Evolutionary conservation across 768 basidiomycete species (phyloP).

Genomic region (Trametes villosa): DNA sequence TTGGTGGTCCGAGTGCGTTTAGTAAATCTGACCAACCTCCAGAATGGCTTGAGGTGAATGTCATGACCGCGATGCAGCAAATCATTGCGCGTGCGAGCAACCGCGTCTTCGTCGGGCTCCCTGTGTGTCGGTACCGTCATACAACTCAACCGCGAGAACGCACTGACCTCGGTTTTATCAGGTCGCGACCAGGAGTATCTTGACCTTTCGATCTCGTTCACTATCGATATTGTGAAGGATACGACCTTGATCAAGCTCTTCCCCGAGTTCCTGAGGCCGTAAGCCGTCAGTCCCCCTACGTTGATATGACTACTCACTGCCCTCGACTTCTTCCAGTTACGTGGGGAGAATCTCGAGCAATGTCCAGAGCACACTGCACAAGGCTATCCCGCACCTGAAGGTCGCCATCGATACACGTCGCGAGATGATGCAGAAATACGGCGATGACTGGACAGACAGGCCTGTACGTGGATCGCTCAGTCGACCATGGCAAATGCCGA

Average conservation of each 20-base stretch:
- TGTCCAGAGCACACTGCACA: constrained; percentile 14
- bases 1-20: not conserved
- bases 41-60: constrained; percentile 32
- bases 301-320: not conserved
- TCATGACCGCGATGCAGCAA: constrained; percentile 27
- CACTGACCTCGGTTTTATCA: constrained; percentile 4
- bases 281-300: not conserved
- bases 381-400: constrained; percentile 18
- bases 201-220: constrained; percentile 38
- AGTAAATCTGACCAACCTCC: constrained; percentile 21
- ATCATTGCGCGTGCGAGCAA: constrained; percentile 36
- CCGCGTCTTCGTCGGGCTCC: constrained; percentile 41
- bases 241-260: constrained; percentile 36
- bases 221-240: constrained; percentile 35
- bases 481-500: too few species aligned
- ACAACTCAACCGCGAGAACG: too few species aligned
- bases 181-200: constrained; percentile 38
- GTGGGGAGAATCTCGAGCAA: constrained; percentile 20
- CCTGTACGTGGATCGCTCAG: constrained; percentile 25
- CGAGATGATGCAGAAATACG: constrained; percentile 23
- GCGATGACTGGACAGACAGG: constrained; percentile 30
- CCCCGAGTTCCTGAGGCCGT: constrained; percentile 42
- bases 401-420: constrained; percentile 31
- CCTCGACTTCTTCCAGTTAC: constrained; percentile 4
- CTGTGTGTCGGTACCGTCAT: constrained; percentile 35